phyloP scores from a whole-genome alignment of 1,284 basidiomycete genomes.

The Trichosporon coremiiforme region DNA sequence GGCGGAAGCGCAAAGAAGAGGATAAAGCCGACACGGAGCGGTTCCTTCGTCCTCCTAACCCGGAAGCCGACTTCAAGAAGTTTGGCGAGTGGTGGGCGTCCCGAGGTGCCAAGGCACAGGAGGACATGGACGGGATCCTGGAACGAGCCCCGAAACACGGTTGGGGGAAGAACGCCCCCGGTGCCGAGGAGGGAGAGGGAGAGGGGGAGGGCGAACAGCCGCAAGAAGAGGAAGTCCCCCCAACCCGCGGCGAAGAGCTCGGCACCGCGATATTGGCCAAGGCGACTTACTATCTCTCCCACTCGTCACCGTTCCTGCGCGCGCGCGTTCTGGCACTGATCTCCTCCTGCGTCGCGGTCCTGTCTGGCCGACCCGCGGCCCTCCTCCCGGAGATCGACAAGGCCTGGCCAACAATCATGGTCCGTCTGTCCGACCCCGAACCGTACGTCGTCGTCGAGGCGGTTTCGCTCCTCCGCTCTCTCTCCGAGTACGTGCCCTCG shows the following conservation, averaged over 20 bases:
- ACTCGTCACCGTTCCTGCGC: slow-evolving; percentile 77
- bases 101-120: slow-evolving; percentile 56
- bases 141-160: slow-evolving; percentile 64
- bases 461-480: slow-evolving; percentile 67
- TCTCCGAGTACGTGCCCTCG: slow-evolving; percentile 69
- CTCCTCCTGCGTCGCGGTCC: slow-evolving; percentile 69
- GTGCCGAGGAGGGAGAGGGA: slow-evolving; percentile 9
- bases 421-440: slow-evolving; percentile 71
- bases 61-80: slow-evolving; percentile 51
- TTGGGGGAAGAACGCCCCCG: slow-evolving; percentile 42
- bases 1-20: slow-evolving; percentile 31
- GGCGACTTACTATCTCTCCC: slow-evolving; percentile 85
- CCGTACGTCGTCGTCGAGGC: slow-evolving; percentile 76
- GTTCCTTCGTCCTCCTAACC: slow-evolving; percentile 47
- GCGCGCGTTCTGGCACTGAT: slow-evolving; percentile 76
- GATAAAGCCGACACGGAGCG: slow-evolving; percentile 52
- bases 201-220: slow-evolving; percentile 56
- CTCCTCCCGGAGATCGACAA: slow-evolving; percentile 79
- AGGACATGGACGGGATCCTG: slow-evolving; percentile 60
- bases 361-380: slow-evolving; percentile 64
- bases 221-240: slow-evolving; percentile 58
- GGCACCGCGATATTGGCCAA: slow-evolving; percentile 81
- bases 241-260: slow-evolving; percentile 70
- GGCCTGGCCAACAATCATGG: slow-evolving; percentile 86
- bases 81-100: slow-evolving; percentile 69